phyloP scores from a whole-genome alignment of 2,329 filamentous ascomycete genomes.

The Ceratocystis smalleyi region DNA sequence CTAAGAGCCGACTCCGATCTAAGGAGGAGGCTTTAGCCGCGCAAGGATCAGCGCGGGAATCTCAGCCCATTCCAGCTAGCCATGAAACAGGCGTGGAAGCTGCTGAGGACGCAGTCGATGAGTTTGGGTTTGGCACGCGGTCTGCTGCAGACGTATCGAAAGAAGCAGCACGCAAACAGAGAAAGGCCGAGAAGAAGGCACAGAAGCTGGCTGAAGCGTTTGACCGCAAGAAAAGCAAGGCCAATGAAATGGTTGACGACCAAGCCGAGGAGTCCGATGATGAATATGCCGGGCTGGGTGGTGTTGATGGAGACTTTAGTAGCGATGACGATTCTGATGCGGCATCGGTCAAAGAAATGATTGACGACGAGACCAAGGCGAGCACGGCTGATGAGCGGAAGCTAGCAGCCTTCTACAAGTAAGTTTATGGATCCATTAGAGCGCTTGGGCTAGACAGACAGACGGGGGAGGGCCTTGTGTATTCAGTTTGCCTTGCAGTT shows the following conservation, averaged over 20 bases:
- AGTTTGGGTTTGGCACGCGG: conserved; percentile 25
- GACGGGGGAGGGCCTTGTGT: too few relatives aligned
- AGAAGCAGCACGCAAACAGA: conserved; percentile 42
- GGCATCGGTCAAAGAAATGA: conserved; percentile 64
- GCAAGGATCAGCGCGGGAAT: conserved; percentile 24
- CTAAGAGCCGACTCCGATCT: conserved; percentile 27
- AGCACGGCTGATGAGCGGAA: conserved; percentile 57
- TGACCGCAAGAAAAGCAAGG: conserved; percentile 74
- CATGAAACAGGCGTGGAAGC: conserved; percentile 24
- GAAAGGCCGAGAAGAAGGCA: conserved; percentile 23
- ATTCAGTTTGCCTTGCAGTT: too few relatives aligned
- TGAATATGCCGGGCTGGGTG: conserved; percentile 88
- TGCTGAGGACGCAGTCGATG: conserved; percentile 21
- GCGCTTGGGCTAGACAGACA: too few relatives aligned
- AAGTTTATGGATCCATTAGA: conserved; percentile 30
- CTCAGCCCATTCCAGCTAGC: conserved; percentile 25
- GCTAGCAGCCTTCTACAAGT: conserved; percentile 78
- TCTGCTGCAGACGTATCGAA: conserved; percentile 57
- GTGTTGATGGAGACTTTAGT: conserved; percentile 69
- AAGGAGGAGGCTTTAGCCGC: conserved; percentile 24
- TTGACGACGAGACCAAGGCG: conserved; percentile 46
- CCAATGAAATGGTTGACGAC: conserved; percentile 75
- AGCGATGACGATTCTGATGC: conserved; percentile 53
- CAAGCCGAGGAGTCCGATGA: conserved; percentile 96
- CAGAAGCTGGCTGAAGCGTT: conserved; percentile 37